Conservation (phyloP, 768 basidiomycete species). For the Leucocoprinus birnbaumii region DNA sequence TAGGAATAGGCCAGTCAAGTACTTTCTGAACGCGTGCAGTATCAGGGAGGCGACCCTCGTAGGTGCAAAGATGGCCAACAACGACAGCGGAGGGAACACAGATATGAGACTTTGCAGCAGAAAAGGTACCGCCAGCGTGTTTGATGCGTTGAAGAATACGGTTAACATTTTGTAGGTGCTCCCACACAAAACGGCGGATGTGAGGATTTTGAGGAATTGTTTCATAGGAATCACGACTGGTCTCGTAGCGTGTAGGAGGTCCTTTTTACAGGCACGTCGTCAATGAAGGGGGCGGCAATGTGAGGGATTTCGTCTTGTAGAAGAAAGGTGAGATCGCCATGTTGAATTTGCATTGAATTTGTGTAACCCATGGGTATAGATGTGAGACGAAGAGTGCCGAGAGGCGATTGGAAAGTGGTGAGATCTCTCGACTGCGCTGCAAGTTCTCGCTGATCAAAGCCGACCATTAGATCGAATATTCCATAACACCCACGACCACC, state of each 20-base stretch:
- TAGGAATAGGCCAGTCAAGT: slow-evolving; percentile 23
- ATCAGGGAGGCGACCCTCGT: slow-evolving; percentile 27
- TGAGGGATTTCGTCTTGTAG: slow-evolving; percentile 28
- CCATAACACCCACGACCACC: slow-evolving; percentile 11
- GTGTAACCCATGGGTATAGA: slow-evolving; percentile 34
- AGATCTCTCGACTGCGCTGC: slow-evolving; percentile 26
- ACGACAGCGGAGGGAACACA: slow-evolving; percentile 5
- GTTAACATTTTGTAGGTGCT: slow-evolving; percentile 13
- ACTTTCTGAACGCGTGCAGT: slow-evolving; percentile 22
- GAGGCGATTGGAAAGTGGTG: slow-evolving; percentile 38
- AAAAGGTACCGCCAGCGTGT: slow-evolving; percentile 29
- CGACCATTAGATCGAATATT: slow-evolving; percentile 24
- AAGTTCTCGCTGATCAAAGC: slow-evolving; percentile 29
- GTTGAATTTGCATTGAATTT: slow-evolving; percentile 25
- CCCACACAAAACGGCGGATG: slow-evolving; percentile 32
- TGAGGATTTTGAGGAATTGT: slow-evolving; percentile 28
- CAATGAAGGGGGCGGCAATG: slow-evolving; percentile 18
- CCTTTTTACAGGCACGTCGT: slow-evolving; percentile 24
- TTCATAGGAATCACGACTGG: slow-evolving; percentile 21
- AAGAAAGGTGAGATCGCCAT: slow-evolving; percentile 27
- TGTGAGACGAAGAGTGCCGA: slow-evolving; percentile 24
- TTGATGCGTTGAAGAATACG: slow-evolving; percentile 19
- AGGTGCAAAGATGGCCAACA: slow-evolving; percentile 28
- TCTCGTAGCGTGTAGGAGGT: slow-evolving; percentile 19
- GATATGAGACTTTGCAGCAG: slow-evolving; percentile 23